These are phyloP conservation scores for Ophiostoma himal-ulmi DNA, from an alignment of 2,329 filamentous ascomycete genomes.

Conservation along the genomic window DNA sequence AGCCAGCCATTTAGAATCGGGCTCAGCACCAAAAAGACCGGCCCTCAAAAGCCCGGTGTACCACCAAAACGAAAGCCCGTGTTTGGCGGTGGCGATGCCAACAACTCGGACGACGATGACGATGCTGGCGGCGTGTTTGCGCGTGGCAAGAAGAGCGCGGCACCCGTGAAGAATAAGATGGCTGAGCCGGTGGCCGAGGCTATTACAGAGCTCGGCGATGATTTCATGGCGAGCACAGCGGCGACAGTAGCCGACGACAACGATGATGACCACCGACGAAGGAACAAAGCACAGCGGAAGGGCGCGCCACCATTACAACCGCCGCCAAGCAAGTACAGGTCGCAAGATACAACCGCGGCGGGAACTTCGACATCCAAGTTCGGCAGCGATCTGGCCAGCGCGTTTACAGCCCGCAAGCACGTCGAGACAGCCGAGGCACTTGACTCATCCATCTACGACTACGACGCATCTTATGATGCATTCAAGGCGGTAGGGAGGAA, in stretches of 20 bases:
- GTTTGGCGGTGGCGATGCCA: slow-evolving; percentile 55
- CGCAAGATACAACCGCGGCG: slow-evolving; percentile 16
- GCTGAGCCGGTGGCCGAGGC: slow-evolving; percentile 44
- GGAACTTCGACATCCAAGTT: slow-evolving; percentile 42
- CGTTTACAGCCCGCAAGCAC: slow-evolving; percentile 57
- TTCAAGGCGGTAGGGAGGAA: slow-evolving; percentile 57
- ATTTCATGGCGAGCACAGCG: slow-evolving; percentile 36
- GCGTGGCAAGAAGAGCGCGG: neutral
- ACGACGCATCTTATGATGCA: slow-evolving; percentile 75
- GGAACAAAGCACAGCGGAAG: slow-evolving; percentile 10
- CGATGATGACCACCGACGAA: slow-evolving; percentile 3
- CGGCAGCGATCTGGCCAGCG: slow-evolving; percentile 61
- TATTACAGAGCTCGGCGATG: slow-evolving; percentile 54
- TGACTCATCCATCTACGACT: slow-evolving; percentile 76
- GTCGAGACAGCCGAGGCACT: slow-evolving; percentile 59
- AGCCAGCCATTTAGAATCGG: slow-evolving; percentile 23
- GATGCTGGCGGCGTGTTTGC: slow-evolving; percentile 19
- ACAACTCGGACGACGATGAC: slow-evolving; percentile 40
- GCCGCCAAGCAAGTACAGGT: slow-evolving; percentile 43
- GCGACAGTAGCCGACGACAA: neutral
- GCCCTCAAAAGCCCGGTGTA: slow-evolving; percentile 53
- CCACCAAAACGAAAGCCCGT: slow-evolving; percentile 48
- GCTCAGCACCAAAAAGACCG: slow-evolving; percentile 33
- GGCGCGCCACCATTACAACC: slow-evolving; percentile 33
- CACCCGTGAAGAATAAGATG: slow-evolving; percentile 20